Conservation (phyloP, 306 rosid genomes). For the Canavalia ensiformis region DNA sequence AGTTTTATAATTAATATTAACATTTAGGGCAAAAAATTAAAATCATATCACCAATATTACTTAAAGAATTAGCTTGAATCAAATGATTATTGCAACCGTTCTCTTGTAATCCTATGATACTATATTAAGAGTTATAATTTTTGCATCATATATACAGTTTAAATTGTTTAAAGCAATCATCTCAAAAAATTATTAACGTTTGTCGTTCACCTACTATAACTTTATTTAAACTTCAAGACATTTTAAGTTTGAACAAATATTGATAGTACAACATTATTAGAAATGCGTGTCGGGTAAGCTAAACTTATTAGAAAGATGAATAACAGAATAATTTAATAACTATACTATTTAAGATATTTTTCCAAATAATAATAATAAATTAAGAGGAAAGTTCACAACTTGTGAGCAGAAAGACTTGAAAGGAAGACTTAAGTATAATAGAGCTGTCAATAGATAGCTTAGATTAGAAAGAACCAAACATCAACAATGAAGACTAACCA, state of each 20-base stretch:
- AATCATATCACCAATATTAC: not conserved
- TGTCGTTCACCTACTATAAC: not conserved
- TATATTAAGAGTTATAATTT: not conserved
- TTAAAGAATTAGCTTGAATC: not conserved
- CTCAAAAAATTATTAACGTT: not conserved
- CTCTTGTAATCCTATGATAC: not conserved
- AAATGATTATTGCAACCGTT: not conserved
- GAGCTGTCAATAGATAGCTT: slow-evolving; percentile 1
- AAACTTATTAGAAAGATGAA: not conserved
- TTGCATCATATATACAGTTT: not conserved
- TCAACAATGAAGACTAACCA: not conserved
- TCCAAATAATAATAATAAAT: slow-evolving; percentile 2
- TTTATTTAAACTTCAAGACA: not conserved
- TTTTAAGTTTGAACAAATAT: not conserved
- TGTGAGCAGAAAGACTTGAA: not conserved
- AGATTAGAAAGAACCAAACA: slow-evolving; percentile 14
- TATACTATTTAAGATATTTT: slow-evolving; percentile 43
- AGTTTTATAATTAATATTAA: not conserved
- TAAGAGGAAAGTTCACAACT: not conserved
- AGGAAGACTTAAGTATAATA: not conserved
- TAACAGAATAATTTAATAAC: not conserved
- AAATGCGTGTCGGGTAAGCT: slow-evolving; percentile 8
- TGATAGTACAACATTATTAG: not conserved
- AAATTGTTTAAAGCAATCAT: not conserved
- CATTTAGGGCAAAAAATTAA: not conserved